phyloP scores from a whole-genome alignment of 768 basidiomycete species.

The Suillus occidentalis region DNA sequence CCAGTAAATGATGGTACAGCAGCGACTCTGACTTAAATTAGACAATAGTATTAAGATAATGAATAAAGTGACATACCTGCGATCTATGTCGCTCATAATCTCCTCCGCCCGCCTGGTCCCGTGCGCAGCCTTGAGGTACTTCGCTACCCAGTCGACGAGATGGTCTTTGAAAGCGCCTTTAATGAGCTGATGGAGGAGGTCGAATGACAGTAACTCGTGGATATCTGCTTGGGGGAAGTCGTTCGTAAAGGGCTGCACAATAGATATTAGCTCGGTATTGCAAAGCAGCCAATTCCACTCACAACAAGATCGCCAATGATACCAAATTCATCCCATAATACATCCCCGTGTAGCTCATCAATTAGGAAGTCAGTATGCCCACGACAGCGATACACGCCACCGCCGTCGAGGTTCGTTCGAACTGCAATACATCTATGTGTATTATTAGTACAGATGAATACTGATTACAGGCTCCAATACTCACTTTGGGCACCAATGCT shows the following conservation, averaged over 20 bases:
- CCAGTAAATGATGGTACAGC: background rate
- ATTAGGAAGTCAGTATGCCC: slow-evolving; percentile 25
- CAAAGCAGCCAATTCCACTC: background rate
- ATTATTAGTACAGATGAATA: slow-evolving; percentile 8
- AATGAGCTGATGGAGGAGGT: slow-evolving; percentile 3
- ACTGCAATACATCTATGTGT: slow-evolving; percentile 24
- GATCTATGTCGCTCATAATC: background rate
- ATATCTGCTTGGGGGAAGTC: background rate
- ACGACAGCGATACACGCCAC: slow-evolving; percentile 18
- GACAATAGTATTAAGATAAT: rapidly evolving
- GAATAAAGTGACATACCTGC: background rate
- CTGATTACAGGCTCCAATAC: background rate
- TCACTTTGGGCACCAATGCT: slow-evolving; percentile 39
- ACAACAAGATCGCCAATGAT: slow-evolving; percentile 35
- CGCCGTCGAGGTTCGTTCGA: slow-evolving; percentile 20
- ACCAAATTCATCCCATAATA: slow-evolving; percentile 37
- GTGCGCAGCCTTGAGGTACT: background rate
- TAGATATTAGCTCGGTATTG: background rate
- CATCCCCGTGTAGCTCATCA: slow-evolving; percentile 22
- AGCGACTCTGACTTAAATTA: background rate
- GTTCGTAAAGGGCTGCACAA: background rate
- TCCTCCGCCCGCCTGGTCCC: too few relatives aligned
- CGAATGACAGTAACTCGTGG: background rate
- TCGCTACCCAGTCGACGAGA: background rate
- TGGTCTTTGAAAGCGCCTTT: slow-evolving; percentile 3